phyloP scores from a whole-genome alignment of 768 basidiomycete species.

The Dentipellis fragilis region DNA sequence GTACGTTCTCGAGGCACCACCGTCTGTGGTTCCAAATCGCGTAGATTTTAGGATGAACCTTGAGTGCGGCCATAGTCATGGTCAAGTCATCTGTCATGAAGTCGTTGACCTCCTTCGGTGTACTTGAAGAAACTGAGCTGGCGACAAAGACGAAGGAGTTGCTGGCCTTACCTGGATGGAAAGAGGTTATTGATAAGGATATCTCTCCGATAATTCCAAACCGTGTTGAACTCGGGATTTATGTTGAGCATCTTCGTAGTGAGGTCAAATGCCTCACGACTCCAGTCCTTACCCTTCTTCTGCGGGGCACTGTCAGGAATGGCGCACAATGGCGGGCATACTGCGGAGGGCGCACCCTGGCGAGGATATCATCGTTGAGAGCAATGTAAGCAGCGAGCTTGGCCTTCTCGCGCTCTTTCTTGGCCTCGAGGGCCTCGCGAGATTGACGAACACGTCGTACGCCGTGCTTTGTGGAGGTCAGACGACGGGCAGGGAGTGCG shows the following conservation, averaged over 20 bases:
- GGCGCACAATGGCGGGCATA: constrained; percentile 5
- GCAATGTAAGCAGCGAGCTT: constrained; percentile 71
- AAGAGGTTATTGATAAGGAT: constrained; percentile 72
- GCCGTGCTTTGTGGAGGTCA: constrained; percentile 45
- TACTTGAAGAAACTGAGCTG: constrained; percentile 28
- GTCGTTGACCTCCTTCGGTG: constrained; percentile 49
- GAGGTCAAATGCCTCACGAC: constrained; percentile 61
- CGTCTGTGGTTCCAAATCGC: constrained; percentile 98
- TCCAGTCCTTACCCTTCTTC: constrained; percentile 66
- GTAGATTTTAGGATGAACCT: constrained; percentile 88
- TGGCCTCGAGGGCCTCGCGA: constrained; percentile 52
- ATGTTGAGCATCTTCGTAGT: constrained; percentile 64
- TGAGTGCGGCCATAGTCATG: constrained; percentile 74
- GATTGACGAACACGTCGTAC: constrained; percentile 55
- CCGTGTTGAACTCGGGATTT: constrained; percentile 94
- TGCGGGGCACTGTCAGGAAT: constrained; percentile 21
- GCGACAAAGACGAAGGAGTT: not conserved
- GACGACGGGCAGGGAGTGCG: not conserved
- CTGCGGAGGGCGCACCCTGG: constrained; percentile 38
- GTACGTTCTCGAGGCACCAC: constrained; percentile 89
- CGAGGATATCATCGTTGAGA: constrained; percentile 52
- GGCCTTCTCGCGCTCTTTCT: constrained; percentile 56
- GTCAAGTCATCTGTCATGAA: constrained; percentile 64
- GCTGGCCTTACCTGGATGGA: constrained; percentile 39
- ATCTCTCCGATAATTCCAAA: constrained; percentile 89